Base-by-base conservation (phyloP, 345 rosid genomes). In the Hirschfeldia incana region DNA sequence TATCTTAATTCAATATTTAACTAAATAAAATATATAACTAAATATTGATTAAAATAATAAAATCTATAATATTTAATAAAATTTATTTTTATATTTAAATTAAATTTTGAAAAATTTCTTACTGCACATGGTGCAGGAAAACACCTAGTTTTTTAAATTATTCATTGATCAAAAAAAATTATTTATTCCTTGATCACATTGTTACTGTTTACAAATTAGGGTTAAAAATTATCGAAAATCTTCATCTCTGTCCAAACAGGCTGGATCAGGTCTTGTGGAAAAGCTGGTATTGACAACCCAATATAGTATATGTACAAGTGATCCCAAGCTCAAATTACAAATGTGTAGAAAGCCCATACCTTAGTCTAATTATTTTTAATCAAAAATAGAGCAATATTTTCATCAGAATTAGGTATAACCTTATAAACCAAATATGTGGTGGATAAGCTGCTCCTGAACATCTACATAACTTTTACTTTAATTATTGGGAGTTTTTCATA, bases 401-500 rank as follows among this genome's bases (percentile, higher is more conserved):
- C 16, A 61, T 32, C 37, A 69, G 39, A 26, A 69, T 44, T 69
- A 76, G 55, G 55, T 69, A 33, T 51, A n/a, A n/a, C n/a, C n/a
- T n/a, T n/a, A n/a, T n/a, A 69, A 33, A 70, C 42, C 65, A 27
- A 7, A 70, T 29, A 64, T 55, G 59, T 62, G 42, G 59, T 77
- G 71, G 65, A 63, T 70, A 49, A 77, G 76, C 66, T 27, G 65
- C 15, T 36, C 59, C 8, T 15, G 34, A 77, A 27, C 42, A 65
- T 78, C 60, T 46, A 53, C 58, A 77, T 29, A 51, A 34, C 55
- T 17, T 28, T 59, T 6, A 58, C 15, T 8, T 30, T 59, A 12
- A 61, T 55, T 27, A 70, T 77, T 64, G 70, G 10, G 70, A 49
- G 44, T n/a, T 51, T 62, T 44, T 70, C 55, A 76, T 69, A 49